These are phyloP conservation scores for Epichloe hybrida DNA, from an alignment of 2,329 filamentous ascomycete species.

Conservation along the genomic window DNA sequence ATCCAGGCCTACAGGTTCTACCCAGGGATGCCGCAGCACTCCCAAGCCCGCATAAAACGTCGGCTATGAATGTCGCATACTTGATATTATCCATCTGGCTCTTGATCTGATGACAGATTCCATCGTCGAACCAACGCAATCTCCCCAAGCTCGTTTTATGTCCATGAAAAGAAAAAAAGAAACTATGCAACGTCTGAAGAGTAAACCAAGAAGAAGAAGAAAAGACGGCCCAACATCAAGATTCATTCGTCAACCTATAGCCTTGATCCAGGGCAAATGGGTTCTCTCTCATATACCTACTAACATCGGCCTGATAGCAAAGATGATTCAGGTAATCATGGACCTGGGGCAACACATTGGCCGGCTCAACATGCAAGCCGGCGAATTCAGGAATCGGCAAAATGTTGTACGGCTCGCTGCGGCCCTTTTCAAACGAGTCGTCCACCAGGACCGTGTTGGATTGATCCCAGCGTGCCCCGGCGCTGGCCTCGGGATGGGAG, in stretches of 20 bases:
- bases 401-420: slow-evolving; percentile 71
- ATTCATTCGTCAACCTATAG: slow-evolving; percentile 10
- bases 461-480: slow-evolving; percentile 53
- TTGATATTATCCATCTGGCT: too few species aligned
- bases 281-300: slow-evolving; percentile 39
- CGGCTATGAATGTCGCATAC: too few species aligned
- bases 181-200: background rate
- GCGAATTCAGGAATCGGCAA: slow-evolving; percentile 68
- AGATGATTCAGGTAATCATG: slow-evolving; percentile 48
- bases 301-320: slow-evolving; percentile 44
- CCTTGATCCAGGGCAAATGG: slow-evolving; percentile 32
- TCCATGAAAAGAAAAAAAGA: background rate
- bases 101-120: too few species aligned
- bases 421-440: slow-evolving; percentile 68
- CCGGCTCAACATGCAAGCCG: slow-evolving; percentile 27
- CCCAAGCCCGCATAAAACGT: background rate
- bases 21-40: background rate
- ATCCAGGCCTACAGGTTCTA: background rate
- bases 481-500: slow-evolving; percentile 29
- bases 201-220: background rate
- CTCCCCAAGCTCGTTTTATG: background rate
- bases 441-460: slow-evolving; percentile 83
- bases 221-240: background rate
- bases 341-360: slow-evolving; percentile 39
- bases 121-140: too few species aligned